Base-by-base conservation (phyloP, 2,329 filamentous ascomycete genomes). In the Penicillium digitatum region DNA sequence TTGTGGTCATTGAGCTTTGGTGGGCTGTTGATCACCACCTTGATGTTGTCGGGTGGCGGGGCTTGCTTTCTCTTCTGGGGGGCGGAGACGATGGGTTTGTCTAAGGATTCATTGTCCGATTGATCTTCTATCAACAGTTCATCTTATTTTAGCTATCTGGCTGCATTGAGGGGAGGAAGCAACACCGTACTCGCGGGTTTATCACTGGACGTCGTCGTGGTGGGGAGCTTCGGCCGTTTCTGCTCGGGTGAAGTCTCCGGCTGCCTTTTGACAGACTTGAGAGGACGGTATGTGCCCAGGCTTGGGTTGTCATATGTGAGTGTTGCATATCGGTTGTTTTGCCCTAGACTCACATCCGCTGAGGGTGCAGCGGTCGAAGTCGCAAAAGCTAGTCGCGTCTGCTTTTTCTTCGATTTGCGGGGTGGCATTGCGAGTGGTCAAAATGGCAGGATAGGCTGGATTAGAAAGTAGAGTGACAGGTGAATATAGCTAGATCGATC, bases 321-420 rank as follows among this genome's bases (percentile, higher is more conserved):
- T 16, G 59, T 71, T 16, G 72, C 69, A 26, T 68, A 61, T 44
- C 68, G 66, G 39, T 69, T 66, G 38, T 57, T 56, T 16, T 66
- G 59, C 3, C 61, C 61, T 2, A 61, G 59, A 16, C 60, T 58
- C 10, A 59, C 62, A 16, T 54, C 39, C 2, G 24, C 44, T 5
- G 57, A n/a, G 10, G 52, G 65, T 1, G 68, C 59, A 12, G 70
- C 65, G 31, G 67, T 55, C 14, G 71, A 52, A 22, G 76, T 64
- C 11, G 72, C 68, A 59, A 78, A 78, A n/a, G 72, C 61, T 37
- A 78, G 69, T 45, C 72, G 74, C 48, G 75, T 74, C 63, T 78
- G 76, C 61, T 73, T 73, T 59, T 70, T 72, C 42, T 60, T 59
- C 42, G 62, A 59, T 48, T 62, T 68, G 62, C 68, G 67, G 56